These are phyloP conservation scores for Orbilia oligospora DNA, from an alignment of 2,329 filamentous ascomycete species.

Conservation along the genomic window DNA sequence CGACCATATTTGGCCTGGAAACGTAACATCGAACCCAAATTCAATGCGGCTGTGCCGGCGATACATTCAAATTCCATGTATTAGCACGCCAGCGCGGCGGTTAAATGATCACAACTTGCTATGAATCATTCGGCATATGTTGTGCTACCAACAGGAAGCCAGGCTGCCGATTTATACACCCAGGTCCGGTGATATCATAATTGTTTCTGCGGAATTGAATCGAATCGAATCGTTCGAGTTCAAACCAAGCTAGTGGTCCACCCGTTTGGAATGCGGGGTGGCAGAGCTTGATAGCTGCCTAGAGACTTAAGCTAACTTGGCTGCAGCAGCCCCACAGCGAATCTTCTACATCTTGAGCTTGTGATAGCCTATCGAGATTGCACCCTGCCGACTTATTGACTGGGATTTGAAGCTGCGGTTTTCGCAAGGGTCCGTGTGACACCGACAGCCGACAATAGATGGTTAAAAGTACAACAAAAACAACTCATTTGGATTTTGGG, in stretches of 20 bases:
- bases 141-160: neutral
- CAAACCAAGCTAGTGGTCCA: neutral
- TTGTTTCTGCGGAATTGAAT: neutral
- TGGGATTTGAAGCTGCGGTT: neutral
- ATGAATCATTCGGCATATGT: neutral
- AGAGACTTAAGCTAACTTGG: constrained; percentile 9
- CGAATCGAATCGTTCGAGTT: neutral
- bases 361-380: neutral
- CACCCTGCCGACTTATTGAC: neutral
- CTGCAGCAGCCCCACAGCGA: neutral
- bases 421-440: neutral
- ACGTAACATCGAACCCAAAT: neutral
- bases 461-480: constrained; percentile 1
- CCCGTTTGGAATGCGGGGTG: constrained; percentile 17
- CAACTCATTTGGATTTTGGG: neutral
- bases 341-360: too few relatives aligned
- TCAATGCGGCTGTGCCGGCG: constrained; percentile 9
- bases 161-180: neutral
- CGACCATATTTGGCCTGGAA: neutral
- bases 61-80: neutral
- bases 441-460: neutral
- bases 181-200: too few relatives aligned
- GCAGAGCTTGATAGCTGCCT: constrained; percentile 31
- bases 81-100: neutral
- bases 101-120: neutral